Conservation (phyloP, 1,139 yeast genomes). For the Saccharomyces hybrid region DNA sequence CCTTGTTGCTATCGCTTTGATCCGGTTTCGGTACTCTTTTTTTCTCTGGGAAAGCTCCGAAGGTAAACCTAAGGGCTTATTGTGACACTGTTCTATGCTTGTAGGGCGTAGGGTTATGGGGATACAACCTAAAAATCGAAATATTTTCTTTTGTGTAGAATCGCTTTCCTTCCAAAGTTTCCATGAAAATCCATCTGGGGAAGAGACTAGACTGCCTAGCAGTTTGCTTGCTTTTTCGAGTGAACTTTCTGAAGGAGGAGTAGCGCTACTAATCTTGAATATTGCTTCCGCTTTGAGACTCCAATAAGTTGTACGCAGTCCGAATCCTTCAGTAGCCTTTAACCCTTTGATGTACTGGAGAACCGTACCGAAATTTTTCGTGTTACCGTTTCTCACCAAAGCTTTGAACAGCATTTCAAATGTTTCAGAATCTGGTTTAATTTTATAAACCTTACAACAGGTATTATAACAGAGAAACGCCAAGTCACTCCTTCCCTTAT, state of each 20-base stretch:
- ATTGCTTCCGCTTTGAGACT: constrained; percentile 20
- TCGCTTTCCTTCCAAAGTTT: constrained; percentile 17
- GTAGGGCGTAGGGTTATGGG: constrained; percentile 12
- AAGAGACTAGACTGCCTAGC: constrained; percentile 1
- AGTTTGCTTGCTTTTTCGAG: constrained; percentile 6
- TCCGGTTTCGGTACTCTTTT: constrained; percentile 14
- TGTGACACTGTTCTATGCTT: background rate
- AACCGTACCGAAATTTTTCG: constrained; percentile 22
- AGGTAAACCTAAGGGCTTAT: background rate
- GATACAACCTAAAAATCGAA: constrained; percentile 22
- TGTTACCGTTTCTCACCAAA: constrained; percentile 30
- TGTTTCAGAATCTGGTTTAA: constrained; percentile 27
- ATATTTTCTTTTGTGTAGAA: constrained; percentile 9
- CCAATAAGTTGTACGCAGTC: constrained; percentile 23
- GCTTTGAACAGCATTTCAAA: constrained; percentile 33
- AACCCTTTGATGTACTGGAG: constrained; percentile 12
- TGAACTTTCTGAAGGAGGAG: constrained; percentile 2
- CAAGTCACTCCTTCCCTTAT: constrained; percentile 32
- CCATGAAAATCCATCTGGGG: constrained; percentile 5
- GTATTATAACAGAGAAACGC: constrained; percentile 29
- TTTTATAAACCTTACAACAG: constrained; percentile 18
- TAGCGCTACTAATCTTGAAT: constrained; percentile 10
- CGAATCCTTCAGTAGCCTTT: constrained; percentile 3
- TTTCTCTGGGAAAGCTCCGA: constrained; percentile 11
- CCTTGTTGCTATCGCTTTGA: constrained; percentile 20